Evolutionary conservation across 257 asterid species (phyloP).

Genomic region (Gardenia jasminoides): DNA sequence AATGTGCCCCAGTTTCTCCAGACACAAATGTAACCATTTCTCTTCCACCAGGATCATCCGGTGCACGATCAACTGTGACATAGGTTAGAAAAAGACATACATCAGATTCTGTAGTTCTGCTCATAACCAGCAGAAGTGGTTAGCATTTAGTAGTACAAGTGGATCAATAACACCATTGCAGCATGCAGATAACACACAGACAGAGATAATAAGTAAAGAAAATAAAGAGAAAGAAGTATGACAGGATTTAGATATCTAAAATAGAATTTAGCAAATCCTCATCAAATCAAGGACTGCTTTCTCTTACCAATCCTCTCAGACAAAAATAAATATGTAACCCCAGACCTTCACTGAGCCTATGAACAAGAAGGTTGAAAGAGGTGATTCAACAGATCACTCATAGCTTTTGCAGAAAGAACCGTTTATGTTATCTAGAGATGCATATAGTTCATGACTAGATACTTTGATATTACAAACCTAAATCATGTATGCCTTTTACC

Average conservation of each 20-base stretch:
- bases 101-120: background rate
- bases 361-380: background rate
- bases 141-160: background rate
- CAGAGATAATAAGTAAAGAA: background rate
- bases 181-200: background rate
- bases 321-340: background rate
- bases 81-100: conserved; percentile 2
- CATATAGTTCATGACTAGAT: background rate
- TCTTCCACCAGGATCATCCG: conserved; percentile 43
- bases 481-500: background rate
- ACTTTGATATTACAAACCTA: background rate
- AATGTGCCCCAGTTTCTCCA: conserved; percentile 41
- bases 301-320: background rate
- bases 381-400: background rate
- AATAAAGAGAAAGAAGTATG: background rate
- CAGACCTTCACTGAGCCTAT: background rate
- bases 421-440: background rate
- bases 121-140: background rate
- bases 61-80: conserved; percentile 45
- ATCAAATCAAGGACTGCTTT: background rate
- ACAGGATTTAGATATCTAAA: background rate
- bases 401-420: background rate
- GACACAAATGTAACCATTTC: conserved; percentile 71
- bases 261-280: background rate
- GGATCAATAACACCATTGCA: background rate